Evolutionary conservation across 2,329 filamentous ascomycete species (phyloP), one percentile per base, ranked within the genome.

Genomic region (Madurella mycetomatis): DNA sequence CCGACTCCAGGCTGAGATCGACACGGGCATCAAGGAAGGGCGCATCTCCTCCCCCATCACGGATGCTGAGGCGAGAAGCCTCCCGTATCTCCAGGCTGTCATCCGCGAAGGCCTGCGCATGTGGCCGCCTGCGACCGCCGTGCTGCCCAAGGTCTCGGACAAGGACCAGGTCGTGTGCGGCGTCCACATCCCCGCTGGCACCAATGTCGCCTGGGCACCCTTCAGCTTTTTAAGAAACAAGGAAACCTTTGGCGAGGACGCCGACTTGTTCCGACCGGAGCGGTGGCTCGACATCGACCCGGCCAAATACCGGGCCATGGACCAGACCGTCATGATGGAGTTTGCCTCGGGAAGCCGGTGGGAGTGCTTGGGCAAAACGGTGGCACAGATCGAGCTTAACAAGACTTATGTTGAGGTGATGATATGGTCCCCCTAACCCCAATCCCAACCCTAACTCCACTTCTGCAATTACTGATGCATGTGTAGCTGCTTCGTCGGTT

Each of bases 141-240:
- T 67, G 1, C 68, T 73, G 13, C 72, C 73, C 7, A 61, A 65
- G 2, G 69, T 69, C 15, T 73, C 72, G 45, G 70, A 71, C 46
- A 47, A 40, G 9, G 56, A 59, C 44, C 31, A 56, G 11, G 62
- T 68, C 7, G 65, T 75, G 18, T 66, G 68, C 42, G 71, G 71
- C 19, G 62, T 70, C 41, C 72, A 66, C 59, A 69, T 80, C 16
- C 77, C 78, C 0, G 72, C 66, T 41, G 77, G 77, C 19, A 75
- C 73, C 1, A 67, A 73, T 41, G 69, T 82, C 7, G 76, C 72
- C 34, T 70, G 71, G 51, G 73, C 70, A 47, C 66, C 73, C 2
- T 73, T 73, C 56, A 71, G 69, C 4, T 62, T 76, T 16, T 70
- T 74, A 51, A 67, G 68, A 32, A 65, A 70, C 45, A 69, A 71